Evolutionary conservation across 805 yeast genomes (phyloP).

Genomic region (Blastobotrys muscicola): DNA sequence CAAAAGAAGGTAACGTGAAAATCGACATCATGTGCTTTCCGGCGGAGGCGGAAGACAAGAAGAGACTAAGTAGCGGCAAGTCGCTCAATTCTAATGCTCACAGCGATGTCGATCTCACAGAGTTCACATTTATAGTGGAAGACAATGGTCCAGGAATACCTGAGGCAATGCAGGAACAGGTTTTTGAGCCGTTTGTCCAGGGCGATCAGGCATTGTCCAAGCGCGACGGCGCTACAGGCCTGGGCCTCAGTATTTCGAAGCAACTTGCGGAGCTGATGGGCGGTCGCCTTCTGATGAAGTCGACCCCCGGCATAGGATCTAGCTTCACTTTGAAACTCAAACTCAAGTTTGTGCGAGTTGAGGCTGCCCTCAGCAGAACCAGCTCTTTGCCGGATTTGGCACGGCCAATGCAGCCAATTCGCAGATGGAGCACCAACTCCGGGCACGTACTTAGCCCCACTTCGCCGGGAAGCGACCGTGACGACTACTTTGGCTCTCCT

Average conservation of each 20-base stretch:
- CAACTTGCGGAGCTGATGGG: slow-evolving; percentile 88
- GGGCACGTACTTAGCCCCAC: too few relatives aligned
- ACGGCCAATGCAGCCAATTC: too few relatives aligned
- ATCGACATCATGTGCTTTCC: slow-evolving; percentile 2
- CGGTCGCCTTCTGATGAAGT: slow-evolving; percentile 64
- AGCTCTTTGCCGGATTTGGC: too few relatives aligned
- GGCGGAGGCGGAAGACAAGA: not conserved
- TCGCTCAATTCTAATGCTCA: not conserved
- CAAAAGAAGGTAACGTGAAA: slow-evolving; percentile 69
- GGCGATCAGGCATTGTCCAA: slow-evolving; percentile 91
- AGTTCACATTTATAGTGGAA: slow-evolving; percentile 36
- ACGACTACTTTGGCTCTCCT: too few relatives aligned
- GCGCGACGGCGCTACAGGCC: slow-evolving; percentile 92
- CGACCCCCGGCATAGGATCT: slow-evolving; percentile 63
- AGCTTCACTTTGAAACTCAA: slow-evolving; percentile 69
- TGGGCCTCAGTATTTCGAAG: slow-evolving; percentile 81
- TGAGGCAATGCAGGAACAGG: slow-evolving; percentile 65
- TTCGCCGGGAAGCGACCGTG: too few relatives aligned
- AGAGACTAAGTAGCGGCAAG: not conserved
- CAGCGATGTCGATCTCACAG: not conserved
- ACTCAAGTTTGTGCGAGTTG: slow-evolving; percentile 8
- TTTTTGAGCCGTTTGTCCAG: slow-evolving; percentile 94
- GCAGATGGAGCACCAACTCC: too few relatives aligned
- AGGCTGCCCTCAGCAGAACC: not conserved
- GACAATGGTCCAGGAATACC: slow-evolving; percentile 97